phyloP scores from a whole-genome alignment of 2,329 filamentous ascomycete genomes.

The Amauroascus niger region DNA sequence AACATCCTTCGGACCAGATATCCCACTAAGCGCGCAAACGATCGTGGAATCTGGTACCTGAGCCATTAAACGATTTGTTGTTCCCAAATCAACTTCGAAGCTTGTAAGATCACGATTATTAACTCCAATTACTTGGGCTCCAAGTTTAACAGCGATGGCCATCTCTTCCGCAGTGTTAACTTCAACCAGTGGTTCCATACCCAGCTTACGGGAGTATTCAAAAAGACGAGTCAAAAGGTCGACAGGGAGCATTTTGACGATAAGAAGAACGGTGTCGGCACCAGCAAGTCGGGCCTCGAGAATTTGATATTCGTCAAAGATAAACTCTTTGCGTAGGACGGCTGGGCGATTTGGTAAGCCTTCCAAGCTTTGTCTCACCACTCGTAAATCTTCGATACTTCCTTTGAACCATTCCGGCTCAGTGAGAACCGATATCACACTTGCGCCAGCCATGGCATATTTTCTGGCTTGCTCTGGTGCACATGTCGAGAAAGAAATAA shows the following conservation, averaged over 20 bases:
- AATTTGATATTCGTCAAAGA: constrained; percentile 98
- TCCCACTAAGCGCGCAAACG: constrained; percentile 88
- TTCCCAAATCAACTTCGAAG: constrained; percentile 92
- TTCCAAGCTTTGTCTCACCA: constrained; percentile 78
- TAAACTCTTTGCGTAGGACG: constrained; percentile 87
- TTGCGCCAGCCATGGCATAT: constrained; percentile 88
- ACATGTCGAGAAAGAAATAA: constrained; percentile 78
- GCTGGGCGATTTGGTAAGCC: constrained; percentile 88
- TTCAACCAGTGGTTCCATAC: constrained; percentile 96
- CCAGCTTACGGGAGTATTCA: constrained; percentile 75
- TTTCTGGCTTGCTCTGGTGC: constrained; percentile 82
- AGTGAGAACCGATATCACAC: constrained; percentile 95
- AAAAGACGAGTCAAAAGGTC: constrained; percentile 68
- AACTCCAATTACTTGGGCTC: constrained; percentile 85
- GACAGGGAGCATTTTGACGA: constrained; percentile 92
- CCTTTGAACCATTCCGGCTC: constrained; percentile 99
- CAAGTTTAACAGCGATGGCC: constrained; percentile 73
- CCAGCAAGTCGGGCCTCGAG: constrained; percentile 86
- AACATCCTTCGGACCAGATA: constrained; percentile 80
- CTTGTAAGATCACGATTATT: constrained; percentile 96
- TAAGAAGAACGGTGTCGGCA: constrained; percentile 87
- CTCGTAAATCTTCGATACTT: constrained; percentile 82
- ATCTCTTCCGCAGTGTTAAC: constrained; percentile 94
- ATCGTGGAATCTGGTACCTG: constrained; percentile 79
- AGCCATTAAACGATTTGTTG: constrained; percentile 76